These are phyloP conservation scores for Papiliotrema laurentii DNA, from an alignment of 1,284 basidiomycete species.

Conservation along the genomic window DNA sequence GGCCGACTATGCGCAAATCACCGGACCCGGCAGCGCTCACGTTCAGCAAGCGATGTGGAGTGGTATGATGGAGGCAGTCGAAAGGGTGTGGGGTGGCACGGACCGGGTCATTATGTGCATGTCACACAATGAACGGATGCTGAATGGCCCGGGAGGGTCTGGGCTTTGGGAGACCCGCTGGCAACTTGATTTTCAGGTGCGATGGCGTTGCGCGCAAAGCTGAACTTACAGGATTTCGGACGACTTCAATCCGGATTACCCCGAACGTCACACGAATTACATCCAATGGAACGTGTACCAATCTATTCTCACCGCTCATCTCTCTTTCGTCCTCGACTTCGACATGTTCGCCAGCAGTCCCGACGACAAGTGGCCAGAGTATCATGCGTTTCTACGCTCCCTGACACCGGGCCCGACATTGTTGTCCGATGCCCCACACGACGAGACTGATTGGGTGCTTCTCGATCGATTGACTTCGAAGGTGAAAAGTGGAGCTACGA, in stretches of 20 bases:
- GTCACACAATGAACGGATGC: constrained; percentile 25
- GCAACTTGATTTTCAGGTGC: constrained; percentile 17
- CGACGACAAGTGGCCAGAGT: constrained; percentile 11
- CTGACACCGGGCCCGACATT: constrained; percentile 31
- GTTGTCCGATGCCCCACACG: constrained; percentile 24
- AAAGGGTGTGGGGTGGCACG: constrained; percentile 15
- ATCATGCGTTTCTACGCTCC: constrained; percentile 31
- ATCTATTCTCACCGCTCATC: constrained; percentile 24
- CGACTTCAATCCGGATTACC: constrained; percentile 24
- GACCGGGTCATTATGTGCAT: constrained; percentile 31
- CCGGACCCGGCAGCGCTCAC: constrained; percentile 6
- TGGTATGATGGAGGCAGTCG: constrained; percentile 17
- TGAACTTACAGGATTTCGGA: constrained; percentile 20
- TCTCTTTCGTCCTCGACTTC: constrained; percentile 26
- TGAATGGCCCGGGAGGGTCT: constrained; percentile 25
- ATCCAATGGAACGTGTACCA: constrained; percentile 25
- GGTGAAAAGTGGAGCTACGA: constrained; percentile 5
- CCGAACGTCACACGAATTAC: constrained; percentile 22
- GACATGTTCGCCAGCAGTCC: constrained; percentile 35
- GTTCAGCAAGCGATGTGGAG: constrained; percentile 18
- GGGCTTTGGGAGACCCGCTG: constrained; percentile 13
- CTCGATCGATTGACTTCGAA: constrained; percentile 12
- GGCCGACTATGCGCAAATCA: constrained; percentile 13
- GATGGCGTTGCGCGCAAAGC: neutral
- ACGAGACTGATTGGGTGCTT: constrained; percentile 14